Evolutionary conservation across 1,284 basidiomycete genomes (phyloP), one percentile per base, ranked within the genome.

Genomic region (Puccinia hordei): DNA sequence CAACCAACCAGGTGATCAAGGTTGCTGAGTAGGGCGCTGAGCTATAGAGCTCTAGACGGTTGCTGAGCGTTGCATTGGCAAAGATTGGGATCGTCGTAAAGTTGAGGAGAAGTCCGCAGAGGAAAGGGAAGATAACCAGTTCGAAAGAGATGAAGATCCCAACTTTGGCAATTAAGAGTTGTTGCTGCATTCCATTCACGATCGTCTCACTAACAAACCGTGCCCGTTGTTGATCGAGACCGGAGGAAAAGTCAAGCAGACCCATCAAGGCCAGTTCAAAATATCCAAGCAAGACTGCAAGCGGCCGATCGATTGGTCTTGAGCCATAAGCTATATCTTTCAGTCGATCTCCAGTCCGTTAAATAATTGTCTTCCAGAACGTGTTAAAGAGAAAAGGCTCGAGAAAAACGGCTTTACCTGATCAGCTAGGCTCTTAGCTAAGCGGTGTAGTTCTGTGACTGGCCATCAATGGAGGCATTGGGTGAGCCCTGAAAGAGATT

Each of bases 1-100:
- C 96, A 22, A 92, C 89, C 22, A 96, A 89, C 94, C 95, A 98
- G 82, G 93, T 92, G 80, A 93, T 91, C 85, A 98, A 96, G 81
- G 90, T 89, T 15, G 91, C 90, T 0, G 92, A 92, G 76, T 93
- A 86, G 0, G 93, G 93, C 9, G 76, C 15, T 9, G 80, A 24
- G 74, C 59, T 27, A 86, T 90, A 89, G 87, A 91, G 93, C 2
- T 86, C 88, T n/a, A 88, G 82, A 53, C 90, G 88, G 46, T 35
- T 80, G 15, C 19, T 46, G 22, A 80, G 15, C 10, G 69, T 73
- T 3, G 71, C 55, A 66, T 91, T 90, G 0, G 92, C 90, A 86
- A 97, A 93, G 27, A 97, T 87, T 86, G 93, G 94, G 49, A 96
- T 88, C 0, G 92, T 91, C 84, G 91, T 94, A 22, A 92, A 83